These are phyloP conservation scores for Phytophthora uliginosa DNA, from an alignment of 352 stramenopile species.

Conservation along the genomic window DNA sequence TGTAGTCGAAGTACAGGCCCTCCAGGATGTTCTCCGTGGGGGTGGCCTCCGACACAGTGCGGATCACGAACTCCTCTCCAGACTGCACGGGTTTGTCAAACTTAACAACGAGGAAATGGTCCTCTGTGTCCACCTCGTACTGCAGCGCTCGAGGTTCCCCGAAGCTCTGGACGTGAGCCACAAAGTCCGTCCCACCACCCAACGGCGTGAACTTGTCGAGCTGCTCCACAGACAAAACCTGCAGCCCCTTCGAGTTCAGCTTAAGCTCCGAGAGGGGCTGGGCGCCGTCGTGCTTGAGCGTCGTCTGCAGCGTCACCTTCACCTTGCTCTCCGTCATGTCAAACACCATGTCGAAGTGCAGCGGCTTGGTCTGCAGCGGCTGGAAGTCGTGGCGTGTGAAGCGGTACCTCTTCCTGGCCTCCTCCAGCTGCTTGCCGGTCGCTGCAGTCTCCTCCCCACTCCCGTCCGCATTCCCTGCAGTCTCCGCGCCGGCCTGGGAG, in stretches of 20 bases:
- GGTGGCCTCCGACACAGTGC: conserved; percentile 70
- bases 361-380: conserved; percentile 67
- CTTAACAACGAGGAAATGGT: conserved; percentile 80
- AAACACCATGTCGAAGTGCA: conserved; percentile 89
- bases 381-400: conserved; percentile 79
- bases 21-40: conserved; percentile 85
- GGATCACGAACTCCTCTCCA: conserved; percentile 77
- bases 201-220: conserved; percentile 60
- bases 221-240: conserved; percentile 69
- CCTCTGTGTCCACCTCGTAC: conserved; percentile 67
- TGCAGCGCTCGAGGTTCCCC: conserved; percentile 50
- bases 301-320: conserved; percentile 80
- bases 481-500: not conserved
- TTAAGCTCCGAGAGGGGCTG: conserved; percentile 64
- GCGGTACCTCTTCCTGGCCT: conserved; percentile 69
- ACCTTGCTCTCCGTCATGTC: conserved; percentile 71
- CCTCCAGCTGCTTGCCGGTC: conserved; percentile 6
- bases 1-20: conserved; percentile 86
- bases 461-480: not conserved
- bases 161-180: conserved; percentile 69
- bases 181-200: conserved; percentile 56
- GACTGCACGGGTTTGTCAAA: conserved; percentile 58
- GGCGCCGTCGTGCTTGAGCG: conserved; percentile 57
- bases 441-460: not conserved
- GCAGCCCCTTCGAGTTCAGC: conserved; percentile 81